Percentiles rank a stretch among this genome's conserved stretches.
Conservation (phyloP, 176 grass and related monocot species). For the Guadua angustifolia region DNA sequence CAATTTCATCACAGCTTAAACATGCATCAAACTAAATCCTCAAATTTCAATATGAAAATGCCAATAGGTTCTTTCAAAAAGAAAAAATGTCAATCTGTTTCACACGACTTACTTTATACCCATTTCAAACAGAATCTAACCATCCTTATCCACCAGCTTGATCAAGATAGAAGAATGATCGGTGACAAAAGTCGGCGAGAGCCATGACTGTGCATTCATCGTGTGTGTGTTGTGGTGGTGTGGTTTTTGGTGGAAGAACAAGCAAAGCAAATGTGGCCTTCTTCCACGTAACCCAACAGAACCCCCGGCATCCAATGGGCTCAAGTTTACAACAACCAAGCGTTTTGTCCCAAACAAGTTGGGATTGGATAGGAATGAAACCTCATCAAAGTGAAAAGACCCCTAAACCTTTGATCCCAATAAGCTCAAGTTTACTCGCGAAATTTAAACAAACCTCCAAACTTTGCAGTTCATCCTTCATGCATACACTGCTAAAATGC, state of each 20-base stretch:
- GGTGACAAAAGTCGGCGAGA: not conserved
- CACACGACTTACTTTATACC: not conserved
- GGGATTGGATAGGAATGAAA: too few species aligned
- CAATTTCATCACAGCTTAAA: not conserved
- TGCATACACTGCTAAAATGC: not conserved
- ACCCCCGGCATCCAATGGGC: not conserved
- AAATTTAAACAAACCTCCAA: not conserved
- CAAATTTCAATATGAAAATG: slow-evolving; percentile 11
- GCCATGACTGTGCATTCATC: not conserved
- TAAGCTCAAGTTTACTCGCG: not conserved
- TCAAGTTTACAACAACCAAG: not conserved
- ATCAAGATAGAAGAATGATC: not conserved
- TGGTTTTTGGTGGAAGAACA: not conserved
- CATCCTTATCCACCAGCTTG: not conserved
- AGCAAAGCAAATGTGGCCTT: not conserved
- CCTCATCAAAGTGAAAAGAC: too few species aligned
- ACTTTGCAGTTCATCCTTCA: not conserved
- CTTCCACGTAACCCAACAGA: not conserved
- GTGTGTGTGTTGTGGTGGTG: not conserved
- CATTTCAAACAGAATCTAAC: slow-evolving; percentile 4
- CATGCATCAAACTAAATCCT: not conserved
- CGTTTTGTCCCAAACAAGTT: too few species aligned
- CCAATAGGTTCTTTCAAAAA: not conserved
- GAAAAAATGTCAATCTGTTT: not conserved
- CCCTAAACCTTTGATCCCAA: too few species aligned